phyloP scores from a whole-genome alignment of 1,139 yeast species.

The Lipomyces yarrowii region DNA sequence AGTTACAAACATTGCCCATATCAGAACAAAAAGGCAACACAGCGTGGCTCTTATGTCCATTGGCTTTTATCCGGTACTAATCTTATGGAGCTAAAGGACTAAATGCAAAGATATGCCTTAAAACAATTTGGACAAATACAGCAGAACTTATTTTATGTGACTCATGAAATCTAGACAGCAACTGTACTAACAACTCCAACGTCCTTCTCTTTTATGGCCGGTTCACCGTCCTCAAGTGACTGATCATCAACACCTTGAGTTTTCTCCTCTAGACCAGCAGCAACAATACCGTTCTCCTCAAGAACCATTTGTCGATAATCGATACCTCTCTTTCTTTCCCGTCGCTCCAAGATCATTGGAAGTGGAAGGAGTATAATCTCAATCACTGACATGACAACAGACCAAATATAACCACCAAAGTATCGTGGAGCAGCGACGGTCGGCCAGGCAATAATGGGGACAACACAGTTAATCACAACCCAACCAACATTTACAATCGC shows the following conservation, averaged over 20 bases:
- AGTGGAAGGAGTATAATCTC: slow-evolving; percentile 4
- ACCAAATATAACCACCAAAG: slow-evolving; percentile 15
- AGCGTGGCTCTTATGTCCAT: too few relatives aligned
- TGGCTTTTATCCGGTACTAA: too few relatives aligned
- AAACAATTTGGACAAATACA: too few relatives aligned
- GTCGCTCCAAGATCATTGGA: slow-evolving; percentile 6
- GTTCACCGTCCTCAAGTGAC: not conserved
- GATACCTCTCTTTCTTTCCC: slow-evolving; percentile 11
- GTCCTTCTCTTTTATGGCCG: not conserved
- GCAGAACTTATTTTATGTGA: not conserved
- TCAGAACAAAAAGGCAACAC: too few relatives aligned
- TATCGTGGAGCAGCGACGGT: slow-evolving; percentile 9
- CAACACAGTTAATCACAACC: slow-evolving; percentile 7
- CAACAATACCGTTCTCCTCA: not conserved
- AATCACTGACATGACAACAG: slow-evolving; percentile 7
- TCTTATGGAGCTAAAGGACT: too few relatives aligned
- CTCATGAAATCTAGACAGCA: not conserved
- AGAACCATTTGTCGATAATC: not conserved
- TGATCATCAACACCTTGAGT: slow-evolving; percentile 36
- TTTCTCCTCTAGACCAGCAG: not conserved
- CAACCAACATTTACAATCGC: slow-evolving; percentile 14
- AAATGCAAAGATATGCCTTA: too few relatives aligned
- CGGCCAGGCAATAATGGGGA: slow-evolving; percentile 19
- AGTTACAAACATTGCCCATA: too few relatives aligned
- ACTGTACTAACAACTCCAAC: not conserved